A percentile compares a stretch with the other conserved stretches of the same genome.
These are phyloP conservation scores for Astrothelium subdiscretum DNA, from an alignment of 495 filamentous ascomycete genomes.

Conservation along the genomic window DNA sequence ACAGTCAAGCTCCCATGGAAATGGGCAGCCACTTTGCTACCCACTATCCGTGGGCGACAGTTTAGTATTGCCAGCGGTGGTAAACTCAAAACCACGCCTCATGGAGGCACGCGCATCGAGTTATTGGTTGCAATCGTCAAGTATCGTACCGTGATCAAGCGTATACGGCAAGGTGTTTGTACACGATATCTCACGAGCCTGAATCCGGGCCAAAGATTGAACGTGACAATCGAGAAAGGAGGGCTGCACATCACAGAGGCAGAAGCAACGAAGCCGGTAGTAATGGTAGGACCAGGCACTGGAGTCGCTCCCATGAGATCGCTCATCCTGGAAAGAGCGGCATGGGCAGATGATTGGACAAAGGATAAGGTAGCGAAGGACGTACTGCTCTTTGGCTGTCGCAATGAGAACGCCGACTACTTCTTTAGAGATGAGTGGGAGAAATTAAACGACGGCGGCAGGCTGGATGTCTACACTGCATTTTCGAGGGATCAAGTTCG, in stretches of 20 bases:
- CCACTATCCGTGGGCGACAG: constrained; percentile 62
- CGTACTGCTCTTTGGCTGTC: constrained; percentile 67
- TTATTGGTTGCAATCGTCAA: constrained; percentile 73
- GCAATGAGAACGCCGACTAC: constrained; percentile 61
- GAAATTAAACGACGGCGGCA: constrained; percentile 21
- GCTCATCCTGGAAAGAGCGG: constrained; percentile 56
- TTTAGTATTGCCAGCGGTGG: constrained; percentile 83
- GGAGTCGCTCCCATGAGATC: constrained; percentile 82
- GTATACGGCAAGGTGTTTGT: constrained; percentile 76
- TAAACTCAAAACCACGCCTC: constrained; percentile 27
- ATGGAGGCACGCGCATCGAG: constrained; percentile 43
- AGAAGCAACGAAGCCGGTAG: constrained; percentile 44
- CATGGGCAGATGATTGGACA: constrained; percentile 30
- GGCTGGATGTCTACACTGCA: constrained; percentile 54
- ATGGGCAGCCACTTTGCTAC: constrained; percentile 57
- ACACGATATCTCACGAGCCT: constrained; percentile 71
- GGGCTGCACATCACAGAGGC: constrained; percentile 37
- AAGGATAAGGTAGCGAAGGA: constrained; percentile 15
- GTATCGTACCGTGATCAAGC: constrained; percentile 79
- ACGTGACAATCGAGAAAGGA: constrained; percentile 47
- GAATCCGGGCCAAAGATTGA: constrained; percentile 41
- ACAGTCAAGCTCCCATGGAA: constrained; percentile 70
- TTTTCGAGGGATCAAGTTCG: constrained; percentile 65
- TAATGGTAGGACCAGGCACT: constrained; percentile 83
- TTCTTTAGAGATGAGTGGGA: constrained; percentile 73